Evolutionary conservation across 106 monocot species (phyloP).

Genomic region (Posidonia australis): DNA sequence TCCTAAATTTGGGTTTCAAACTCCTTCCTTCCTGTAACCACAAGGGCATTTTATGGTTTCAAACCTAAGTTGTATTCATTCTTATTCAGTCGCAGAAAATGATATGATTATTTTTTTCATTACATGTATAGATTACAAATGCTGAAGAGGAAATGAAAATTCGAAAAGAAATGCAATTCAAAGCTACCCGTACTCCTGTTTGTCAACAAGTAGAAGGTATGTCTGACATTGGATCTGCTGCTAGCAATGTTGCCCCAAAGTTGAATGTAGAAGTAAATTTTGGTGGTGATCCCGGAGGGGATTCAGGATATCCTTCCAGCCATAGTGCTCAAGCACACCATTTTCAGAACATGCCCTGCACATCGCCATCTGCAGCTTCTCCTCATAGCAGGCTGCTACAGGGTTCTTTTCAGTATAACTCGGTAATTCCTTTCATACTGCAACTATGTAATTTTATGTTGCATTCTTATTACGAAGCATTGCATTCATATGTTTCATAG

Average conservation of each 20-base stretch:
- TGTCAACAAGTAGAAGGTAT: conserved; percentile 32
- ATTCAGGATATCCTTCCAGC: conserved; percentile 45
- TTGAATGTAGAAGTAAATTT: conserved; percentile 67
- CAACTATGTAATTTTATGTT: neutral
- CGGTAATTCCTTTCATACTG: conserved; percentile 31
- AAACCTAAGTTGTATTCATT: neutral
- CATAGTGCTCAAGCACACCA: conserved; percentile 33
- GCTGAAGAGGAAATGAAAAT: conserved; percentile 85
- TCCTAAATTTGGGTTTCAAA: too few relatives aligned
- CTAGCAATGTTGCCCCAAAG: conserved; percentile 26
- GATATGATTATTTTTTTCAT: neutral
- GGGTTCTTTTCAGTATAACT: conserved; percentile 30
- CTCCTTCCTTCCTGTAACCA: too few relatives aligned
- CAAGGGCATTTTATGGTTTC: too few relatives aligned
- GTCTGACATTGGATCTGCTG: conserved; percentile 27
- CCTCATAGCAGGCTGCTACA: conserved; percentile 22
- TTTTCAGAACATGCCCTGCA: conserved; percentile 22
- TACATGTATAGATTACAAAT: conserved; percentile 52
- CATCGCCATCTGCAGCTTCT: conserved; percentile 53
- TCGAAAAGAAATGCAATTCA: conserved; percentile 21
- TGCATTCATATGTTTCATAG: neutral
- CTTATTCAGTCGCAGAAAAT: neutral
- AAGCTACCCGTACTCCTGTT: conserved; percentile 17
- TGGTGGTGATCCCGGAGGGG: conserved; percentile 35
- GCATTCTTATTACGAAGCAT: neutral